These are phyloP conservation scores for Gentiana straminea DNA, from an alignment of 257 asterid genomes.

Conservation along the genomic window DNA sequence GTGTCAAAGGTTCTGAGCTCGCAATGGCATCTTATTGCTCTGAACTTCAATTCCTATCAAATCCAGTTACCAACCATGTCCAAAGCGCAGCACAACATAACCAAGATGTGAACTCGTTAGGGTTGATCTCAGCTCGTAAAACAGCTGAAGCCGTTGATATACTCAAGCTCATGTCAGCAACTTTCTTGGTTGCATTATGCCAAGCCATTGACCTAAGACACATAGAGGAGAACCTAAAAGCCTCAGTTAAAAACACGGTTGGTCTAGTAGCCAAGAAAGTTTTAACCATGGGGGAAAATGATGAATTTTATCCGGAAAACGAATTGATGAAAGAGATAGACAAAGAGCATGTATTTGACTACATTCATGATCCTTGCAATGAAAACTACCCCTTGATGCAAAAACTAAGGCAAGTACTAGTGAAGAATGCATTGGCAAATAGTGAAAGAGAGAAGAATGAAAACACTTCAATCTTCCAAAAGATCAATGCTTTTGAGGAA, in stretches of 20 bases:
- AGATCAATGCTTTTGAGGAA: slow-evolving; percentile 15
- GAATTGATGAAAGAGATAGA: slow-evolving; percentile 22
- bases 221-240: slow-evolving; percentile 21
- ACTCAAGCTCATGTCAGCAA: slow-evolving; percentile 20
- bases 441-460: slow-evolving; percentile 10
- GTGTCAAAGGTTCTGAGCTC: slow-evolving; percentile 23
- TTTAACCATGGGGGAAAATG: slow-evolving; percentile 14
- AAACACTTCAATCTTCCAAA: slow-evolving; percentile 21
- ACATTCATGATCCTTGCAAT: slow-evolving; percentile 22
- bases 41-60: slow-evolving; percentile 23
- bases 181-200: slow-evolving; percentile 20
- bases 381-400: slow-evolving; percentile 21
- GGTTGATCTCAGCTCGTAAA: slow-evolving; percentile 19
- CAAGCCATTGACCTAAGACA: slow-evolving; percentile 25
- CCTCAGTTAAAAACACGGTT: slow-evolving; percentile 16
- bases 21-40: slow-evolving; percentile 28
- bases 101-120: slow-evolving; percentile 25
- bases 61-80: slow-evolving; percentile 25
- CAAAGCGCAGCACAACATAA: slow-evolving; percentile 27
- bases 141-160: slow-evolving; percentile 19
- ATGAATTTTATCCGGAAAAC: slow-evolving; percentile 14
- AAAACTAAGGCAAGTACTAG: slow-evolving; percentile 19
- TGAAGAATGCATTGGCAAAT: slow-evolving; percentile 17
- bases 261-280: slow-evolving; percentile 13
- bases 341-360: slow-evolving; percentile 18